Base-by-base conservation (phyloP, 208 protist species). In the Trypanosoma conorhini region DNA sequence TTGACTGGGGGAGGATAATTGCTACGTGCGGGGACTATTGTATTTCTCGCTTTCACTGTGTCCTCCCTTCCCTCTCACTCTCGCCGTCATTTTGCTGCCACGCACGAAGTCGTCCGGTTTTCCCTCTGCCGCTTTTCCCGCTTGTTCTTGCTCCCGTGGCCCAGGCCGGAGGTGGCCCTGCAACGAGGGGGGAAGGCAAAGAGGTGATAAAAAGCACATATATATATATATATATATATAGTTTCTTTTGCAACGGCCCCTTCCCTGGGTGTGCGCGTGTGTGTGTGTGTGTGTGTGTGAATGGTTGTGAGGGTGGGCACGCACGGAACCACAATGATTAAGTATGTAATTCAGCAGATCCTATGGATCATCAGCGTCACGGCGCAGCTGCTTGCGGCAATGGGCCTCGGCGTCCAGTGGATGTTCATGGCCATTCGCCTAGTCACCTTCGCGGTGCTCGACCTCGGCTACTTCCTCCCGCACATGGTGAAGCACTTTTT, bases 321-420 rank as follows among this genome's bases (percentile, higher is more conserved):
- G 9, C 50, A 24, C 22, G 26, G 3, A 54, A 24, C 1, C 9
- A 24, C 9, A 54, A 85, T 82, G 62, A 50, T 90, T 51, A 40
- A 75, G 30, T 85, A 91, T 76, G 76, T 82, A 35, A 59, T 85
- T 46, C 54, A 83, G 58, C 86, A 95, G 74, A 64, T 83, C 51
- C 63, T 91, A 58, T 95, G 89, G 89, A 63, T 91, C 67, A 62
- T 83, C 4, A 76, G 65, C 15, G 67, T 76, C 10, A 70, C 64
- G 5, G 67, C 75, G 17, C 79, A 87, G 65, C 89, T 95, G 24
- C 72, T 93, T 30, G 76, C 77, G 3, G 72, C 83, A n/a, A 93
- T 95, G 87, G 89, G 89, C 22, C 46, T 89, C n/a, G 89, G 89
- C 21, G 22, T 89, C 3, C 86, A 86, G 62, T 95, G 89, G 89